Evolutionary conservation across 2,329 filamentous ascomycete species (phyloP).

Genomic region (Xylaria sp.): DNA sequence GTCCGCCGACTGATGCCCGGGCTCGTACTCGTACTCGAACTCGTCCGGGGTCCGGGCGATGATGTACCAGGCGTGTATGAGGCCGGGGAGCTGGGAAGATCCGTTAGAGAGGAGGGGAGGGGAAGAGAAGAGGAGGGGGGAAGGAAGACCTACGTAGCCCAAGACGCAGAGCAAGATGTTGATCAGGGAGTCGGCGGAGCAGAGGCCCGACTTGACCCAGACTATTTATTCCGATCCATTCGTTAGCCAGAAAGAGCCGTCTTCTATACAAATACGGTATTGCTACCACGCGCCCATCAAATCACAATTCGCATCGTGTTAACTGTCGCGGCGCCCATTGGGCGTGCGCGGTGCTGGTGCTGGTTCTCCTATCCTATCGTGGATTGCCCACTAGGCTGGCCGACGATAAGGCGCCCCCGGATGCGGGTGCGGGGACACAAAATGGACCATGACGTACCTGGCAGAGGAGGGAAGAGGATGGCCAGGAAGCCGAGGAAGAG

Average conservation of each 20-base stretch:
- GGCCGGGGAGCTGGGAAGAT: conserved; percentile 67
- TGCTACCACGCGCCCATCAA: too few species aligned
- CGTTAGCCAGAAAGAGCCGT: too few species aligned
- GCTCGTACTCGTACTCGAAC: conserved; percentile 67
- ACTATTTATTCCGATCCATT: conserved; percentile 54
- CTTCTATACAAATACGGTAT: too few species aligned
- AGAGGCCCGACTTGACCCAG: conserved; percentile 95
- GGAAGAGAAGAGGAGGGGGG: background rate
- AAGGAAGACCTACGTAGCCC: conserved; percentile 56
- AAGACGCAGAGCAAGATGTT: conserved; percentile 88
- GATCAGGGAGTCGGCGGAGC: conserved; percentile 88
- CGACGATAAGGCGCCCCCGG: conserved; percentile 18
- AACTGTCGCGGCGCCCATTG: background rate
- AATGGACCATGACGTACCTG: conserved; percentile 53
- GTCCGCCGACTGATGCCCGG: conserved; percentile 61
- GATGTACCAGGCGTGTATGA: conserved; percentile 97
- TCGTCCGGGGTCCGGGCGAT: conserved; percentile 91
- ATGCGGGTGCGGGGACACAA: conserved; percentile 5
- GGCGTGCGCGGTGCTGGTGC: background rate
- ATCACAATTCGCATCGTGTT: background rate
- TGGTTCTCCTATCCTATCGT: background rate
- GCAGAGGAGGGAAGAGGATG: conserved; percentile 66
- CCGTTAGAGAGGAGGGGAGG: conserved; percentile 32
- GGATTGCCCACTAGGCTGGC: conserved; percentile 2
- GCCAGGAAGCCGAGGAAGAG: conserved; percentile 66